Evolutionary conservation across 2,329 filamentous ascomycete species (phyloP), one percentile per base, ranked within the genome.

Genomic region (Sclerotiophoma versabilis): DNA sequence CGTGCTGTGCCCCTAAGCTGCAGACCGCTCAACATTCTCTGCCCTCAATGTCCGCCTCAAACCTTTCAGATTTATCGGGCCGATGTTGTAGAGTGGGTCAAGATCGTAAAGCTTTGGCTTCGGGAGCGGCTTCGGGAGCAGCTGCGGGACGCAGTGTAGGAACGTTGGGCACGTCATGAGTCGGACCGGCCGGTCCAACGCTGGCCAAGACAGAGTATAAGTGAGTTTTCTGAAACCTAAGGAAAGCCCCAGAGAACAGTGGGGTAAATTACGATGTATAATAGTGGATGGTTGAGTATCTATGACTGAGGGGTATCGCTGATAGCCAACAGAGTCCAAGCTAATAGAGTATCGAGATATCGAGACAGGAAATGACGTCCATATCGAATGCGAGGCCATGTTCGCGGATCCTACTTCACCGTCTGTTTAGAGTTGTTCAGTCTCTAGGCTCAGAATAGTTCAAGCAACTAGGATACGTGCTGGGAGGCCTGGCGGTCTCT

Each of bases 1-100:
- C 19, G 20, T 54, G 44, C 32, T 48, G 37, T 54, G 25, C 25
- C 30, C 20, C 12, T 17, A 17, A 23, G 34, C 42, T 46, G 49
- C 49, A 32, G 36, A 43, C 29, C 30, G 17, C 39, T 39, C 34
- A 39, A 33, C 41, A 19, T 23, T 25, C 25, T 38, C 5, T 33
- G 20, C 39, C 25, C 14, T 19, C 39, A n/a, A 12, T 22, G 8
- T 26, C 32, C 15, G 27, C 25, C 34, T 30, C 20, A 25, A 37
- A 30, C 14, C 38, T 48, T 17, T 9, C 17, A 17, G 7, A 22
- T n/a, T 5, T 5, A 20, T 43, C n/a, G 25, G 43, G 11, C 30
- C 37, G 30, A 47, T 30, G n/a, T 23, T n/a, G 12, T 37, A 53
- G 34, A 22, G 32, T 43, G 26, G 42, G 20, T 36, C n/a, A 6